Evolutionary conservation across 495 filamentous ascomycete genomes (phyloP).

Genomic region (Podospora anserina): DNA sequence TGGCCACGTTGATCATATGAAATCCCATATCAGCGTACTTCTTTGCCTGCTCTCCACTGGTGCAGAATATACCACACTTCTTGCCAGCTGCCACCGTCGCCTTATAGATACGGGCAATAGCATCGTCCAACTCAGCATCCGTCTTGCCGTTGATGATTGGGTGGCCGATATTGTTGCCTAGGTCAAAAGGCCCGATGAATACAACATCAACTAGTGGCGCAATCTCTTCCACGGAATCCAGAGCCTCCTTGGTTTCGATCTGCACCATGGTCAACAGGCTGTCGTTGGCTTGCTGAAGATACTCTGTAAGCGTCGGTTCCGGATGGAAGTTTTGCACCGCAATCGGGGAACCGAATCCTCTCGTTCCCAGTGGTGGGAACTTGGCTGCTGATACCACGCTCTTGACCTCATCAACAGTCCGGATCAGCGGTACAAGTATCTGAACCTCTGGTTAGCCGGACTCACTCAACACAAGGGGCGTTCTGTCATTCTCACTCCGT

Average conservation of each 20-base stretch:
- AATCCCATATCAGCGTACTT: slow-evolving; percentile 66
- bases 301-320: slow-evolving; percentile 54
- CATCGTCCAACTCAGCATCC: slow-evolving; percentile 60
- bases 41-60: slow-evolving; percentile 60
- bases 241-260: slow-evolving; percentile 74
- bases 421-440: slow-evolving; percentile 63
- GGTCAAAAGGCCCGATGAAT: slow-evolving; percentile 76
- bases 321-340: slow-evolving; percentile 61
- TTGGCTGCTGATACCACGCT: slow-evolving; percentile 59
- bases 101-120: slow-evolving; percentile 60
- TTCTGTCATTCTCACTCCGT: slow-evolving; percentile 47
- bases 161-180: slow-evolving; percentile 71
- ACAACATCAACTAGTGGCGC: slow-evolving; percentile 71
- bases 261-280: slow-evolving; percentile 71
- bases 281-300: slow-evolving; percentile 72
- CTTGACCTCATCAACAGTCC: slow-evolving; percentile 61
- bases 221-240: slow-evolving; percentile 69
- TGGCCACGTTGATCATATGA: slow-evolving; percentile 67
- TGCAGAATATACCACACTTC: slow-evolving; percentile 76
- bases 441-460: slow-evolving; percentile 24
- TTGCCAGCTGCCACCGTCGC: slow-evolving; percentile 67
- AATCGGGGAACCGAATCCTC: slow-evolving; percentile 67
- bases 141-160: slow-evolving; percentile 62
- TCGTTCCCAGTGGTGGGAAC: slow-evolving; percentile 61
- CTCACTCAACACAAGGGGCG: not conserved